These are phyloP conservation scores for Dentipellis fragilis DNA, from an alignment of 768 basidiomycete species.

Conservation along the genomic window DNA sequence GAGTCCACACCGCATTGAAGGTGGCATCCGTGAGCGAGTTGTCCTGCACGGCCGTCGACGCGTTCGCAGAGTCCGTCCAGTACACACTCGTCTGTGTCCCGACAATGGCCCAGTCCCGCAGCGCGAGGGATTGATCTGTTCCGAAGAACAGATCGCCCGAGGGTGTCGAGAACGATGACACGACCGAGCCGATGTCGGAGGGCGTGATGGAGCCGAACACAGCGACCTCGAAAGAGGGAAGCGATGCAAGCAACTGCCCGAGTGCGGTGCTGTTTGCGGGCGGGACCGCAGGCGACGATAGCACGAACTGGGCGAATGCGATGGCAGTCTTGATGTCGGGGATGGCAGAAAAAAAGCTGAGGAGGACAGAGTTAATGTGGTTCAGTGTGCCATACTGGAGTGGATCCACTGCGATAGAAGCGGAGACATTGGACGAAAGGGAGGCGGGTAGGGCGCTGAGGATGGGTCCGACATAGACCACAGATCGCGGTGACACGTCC, in stretches of 20 bases:
- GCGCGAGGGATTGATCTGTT: conserved; percentile 32
- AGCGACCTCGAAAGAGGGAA: conserved; percentile 52
- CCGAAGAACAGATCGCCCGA: conserved; percentile 51
- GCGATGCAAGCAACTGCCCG: conserved; percentile 28
- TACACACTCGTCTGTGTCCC: conserved; percentile 26
- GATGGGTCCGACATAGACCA: conserved; percentile 41
- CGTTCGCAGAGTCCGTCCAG: conserved; percentile 46
- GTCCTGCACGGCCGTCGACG: conserved; percentile 42
- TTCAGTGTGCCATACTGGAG: conserved; percentile 45
- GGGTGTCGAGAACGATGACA: conserved; percentile 42
- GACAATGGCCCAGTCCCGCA: conserved; percentile 47
- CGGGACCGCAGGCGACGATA: conserved; percentile 29
- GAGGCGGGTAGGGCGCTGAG: conserved; percentile 38
- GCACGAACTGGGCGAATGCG: conserved; percentile 39
- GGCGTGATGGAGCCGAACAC: conserved; percentile 48
- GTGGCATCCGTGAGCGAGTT: conserved; percentile 28
- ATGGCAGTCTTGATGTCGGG: conserved; percentile 32
- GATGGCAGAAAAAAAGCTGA: conserved; percentile 46
- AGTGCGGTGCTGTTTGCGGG: conserved; percentile 31
- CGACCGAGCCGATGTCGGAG: conserved; percentile 35
- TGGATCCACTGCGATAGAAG: conserved; percentile 28
- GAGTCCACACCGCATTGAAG: conserved; percentile 43
- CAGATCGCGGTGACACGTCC: conserved; percentile 35
- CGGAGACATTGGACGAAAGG: conserved; percentile 22
- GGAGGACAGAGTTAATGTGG: conserved; percentile 45